Percentiles rank a stretch among this genome's conserved stretches.
phyloP scores from a whole-genome alignment of 805 yeast species.

The Candida coquimbonensis region DNA sequence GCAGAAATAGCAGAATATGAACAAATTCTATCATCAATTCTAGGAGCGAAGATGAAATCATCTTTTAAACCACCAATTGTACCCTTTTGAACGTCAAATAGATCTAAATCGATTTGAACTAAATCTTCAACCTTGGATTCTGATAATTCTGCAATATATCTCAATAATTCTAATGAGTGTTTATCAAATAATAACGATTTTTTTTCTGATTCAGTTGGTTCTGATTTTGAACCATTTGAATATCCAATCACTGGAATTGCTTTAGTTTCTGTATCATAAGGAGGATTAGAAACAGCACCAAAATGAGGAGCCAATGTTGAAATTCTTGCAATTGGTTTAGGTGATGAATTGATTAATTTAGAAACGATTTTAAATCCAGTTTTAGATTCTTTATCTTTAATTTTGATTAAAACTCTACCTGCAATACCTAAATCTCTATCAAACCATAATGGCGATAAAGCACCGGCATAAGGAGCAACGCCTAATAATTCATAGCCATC shows the following conservation, averaged over 20 bases:
- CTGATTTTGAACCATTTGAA: constrained; percentile 29
- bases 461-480: constrained; percentile 80
- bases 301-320: constrained; percentile 87
- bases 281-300: constrained; percentile 61
- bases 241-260: constrained; percentile 76
- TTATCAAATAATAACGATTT: constrained; percentile 59
- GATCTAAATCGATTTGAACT: constrained; percentile 65
- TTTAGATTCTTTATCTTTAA: constrained; percentile 22
- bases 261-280: constrained; percentile 71
- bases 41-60: constrained; percentile 75
- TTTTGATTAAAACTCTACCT: constrained; percentile 60
- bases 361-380: constrained; percentile 30
- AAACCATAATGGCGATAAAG: constrained; percentile 60
- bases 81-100: constrained; percentile 79
- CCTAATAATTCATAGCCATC: constrained; percentile 78
- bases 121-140: constrained; percentile 54
- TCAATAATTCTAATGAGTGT: constrained; percentile 59
- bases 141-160: constrained; percentile 61
- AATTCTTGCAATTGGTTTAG: constrained; percentile 69
- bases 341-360: constrained; percentile 49
- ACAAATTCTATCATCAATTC: constrained; percentile 81
- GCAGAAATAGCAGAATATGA: constrained; percentile 65
- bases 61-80: constrained; percentile 67
- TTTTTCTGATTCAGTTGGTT: constrained; percentile 54
- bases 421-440: constrained; percentile 85